Conservation (phyloP, 2,329 filamentous ascomycete species). For the Thelonectria blattea region DNA sequence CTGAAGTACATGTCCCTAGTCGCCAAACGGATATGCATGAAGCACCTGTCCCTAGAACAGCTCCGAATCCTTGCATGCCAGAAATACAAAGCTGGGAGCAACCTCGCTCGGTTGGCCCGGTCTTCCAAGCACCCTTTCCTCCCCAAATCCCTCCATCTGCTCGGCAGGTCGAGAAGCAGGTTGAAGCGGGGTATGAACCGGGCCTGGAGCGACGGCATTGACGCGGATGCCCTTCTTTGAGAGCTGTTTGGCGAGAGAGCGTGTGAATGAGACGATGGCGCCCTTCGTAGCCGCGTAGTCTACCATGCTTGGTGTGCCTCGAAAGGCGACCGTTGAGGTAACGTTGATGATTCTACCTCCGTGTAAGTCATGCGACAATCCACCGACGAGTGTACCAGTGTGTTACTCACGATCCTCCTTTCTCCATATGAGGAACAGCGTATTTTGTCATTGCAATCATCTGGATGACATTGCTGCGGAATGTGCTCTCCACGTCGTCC, state of each 20-base stretch:
- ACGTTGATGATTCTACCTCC: not conserved
- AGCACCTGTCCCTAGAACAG: not conserved
- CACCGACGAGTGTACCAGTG: too few species aligned
- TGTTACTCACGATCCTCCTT: not conserved
- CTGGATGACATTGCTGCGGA: constrained; percentile 61
- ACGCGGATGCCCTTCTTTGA: constrained; percentile 63
- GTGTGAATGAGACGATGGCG: constrained; percentile 62
- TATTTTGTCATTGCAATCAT: constrained; percentile 67
- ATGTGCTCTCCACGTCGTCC: constrained; percentile 60
- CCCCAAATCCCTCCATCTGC: constrained; percentile 53
- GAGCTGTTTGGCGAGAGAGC: constrained; percentile 58
- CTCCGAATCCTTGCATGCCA: constrained; percentile 40
- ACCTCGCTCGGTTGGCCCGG: constrained; percentile 53
- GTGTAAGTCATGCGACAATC: too few species aligned
- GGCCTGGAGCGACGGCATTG: constrained; percentile 52
- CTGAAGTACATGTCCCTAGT: too few species aligned
- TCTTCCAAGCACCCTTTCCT: constrained; percentile 45
- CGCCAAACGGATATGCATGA: not conserved
- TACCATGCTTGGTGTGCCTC: not conserved
- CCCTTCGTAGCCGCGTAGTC: constrained; percentile 44
- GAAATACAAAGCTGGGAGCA: constrained; percentile 49
- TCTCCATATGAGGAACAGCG: not conserved
- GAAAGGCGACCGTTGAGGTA: not conserved
- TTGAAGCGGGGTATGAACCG: constrained; percentile 53
- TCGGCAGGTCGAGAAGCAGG: constrained; percentile 50